Conservation (phyloP, 2,329 filamentous ascomycete species). For the Drechslerella coelobrocha region DNA sequence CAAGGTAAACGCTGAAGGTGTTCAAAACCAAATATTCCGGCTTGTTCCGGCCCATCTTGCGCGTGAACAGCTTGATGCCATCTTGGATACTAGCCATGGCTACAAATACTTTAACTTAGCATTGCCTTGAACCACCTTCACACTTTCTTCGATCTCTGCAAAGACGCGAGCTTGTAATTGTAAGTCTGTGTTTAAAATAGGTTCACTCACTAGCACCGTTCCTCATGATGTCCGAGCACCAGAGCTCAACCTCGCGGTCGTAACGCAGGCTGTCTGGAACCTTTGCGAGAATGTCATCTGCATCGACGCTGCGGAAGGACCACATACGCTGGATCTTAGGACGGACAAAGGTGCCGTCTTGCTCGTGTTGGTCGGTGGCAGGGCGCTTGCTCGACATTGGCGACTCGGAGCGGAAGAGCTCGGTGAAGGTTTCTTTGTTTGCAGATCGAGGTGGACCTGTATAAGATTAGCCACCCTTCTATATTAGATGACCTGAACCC, state of each 20-base stretch:
- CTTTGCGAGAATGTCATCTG: neutral
- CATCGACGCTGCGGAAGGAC: conserved; percentile 12
- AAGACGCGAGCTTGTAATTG: neutral
- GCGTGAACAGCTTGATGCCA: conserved; percentile 25
- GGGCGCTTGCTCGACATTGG: conserved; percentile 4
- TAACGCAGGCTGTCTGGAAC: conserved; percentile 25
- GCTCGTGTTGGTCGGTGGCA: neutral
- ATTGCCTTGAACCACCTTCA: neutral
- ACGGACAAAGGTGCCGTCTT: neutral
- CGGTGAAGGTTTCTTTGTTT: conserved; percentile 4
- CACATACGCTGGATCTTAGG: conserved; percentile 24
- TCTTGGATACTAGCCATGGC: conserved; percentile 23
- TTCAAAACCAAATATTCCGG: conserved; percentile 11
- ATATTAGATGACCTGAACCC: too few species aligned
- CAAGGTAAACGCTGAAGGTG: conserved; percentile 29
- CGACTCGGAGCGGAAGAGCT: neutral
- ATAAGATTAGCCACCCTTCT: too few species aligned
- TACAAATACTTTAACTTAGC: neutral
- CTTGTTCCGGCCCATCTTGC: conserved; percentile 20
- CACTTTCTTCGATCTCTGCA: neutral
- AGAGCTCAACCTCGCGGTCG: conserved; percentile 19
- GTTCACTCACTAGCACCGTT: conserved; percentile 38
- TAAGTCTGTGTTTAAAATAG: neutral
- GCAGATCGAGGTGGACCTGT: neutral
- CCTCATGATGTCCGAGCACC: conserved; percentile 21